These are phyloP conservation scores for Metschnikowia drakensbergensis DNA, from an alignment of 805 yeast genomes.

Conservation along the genomic window DNA sequence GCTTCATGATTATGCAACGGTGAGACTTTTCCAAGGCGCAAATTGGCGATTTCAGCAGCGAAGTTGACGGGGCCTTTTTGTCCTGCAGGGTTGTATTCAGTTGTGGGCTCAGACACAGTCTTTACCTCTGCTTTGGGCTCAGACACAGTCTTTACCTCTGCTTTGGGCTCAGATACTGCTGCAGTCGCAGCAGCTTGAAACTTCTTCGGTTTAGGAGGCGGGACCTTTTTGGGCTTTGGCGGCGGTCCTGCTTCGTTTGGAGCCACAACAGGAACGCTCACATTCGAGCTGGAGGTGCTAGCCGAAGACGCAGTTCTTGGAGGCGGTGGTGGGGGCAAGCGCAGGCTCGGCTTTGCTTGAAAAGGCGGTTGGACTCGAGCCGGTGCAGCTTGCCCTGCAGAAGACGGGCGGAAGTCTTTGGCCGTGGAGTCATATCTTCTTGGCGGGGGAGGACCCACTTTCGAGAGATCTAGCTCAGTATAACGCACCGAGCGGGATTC, in stretches of 20 bases:
- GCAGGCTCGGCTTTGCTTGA: neutral
- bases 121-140: neutral
- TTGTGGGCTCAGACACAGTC: slow-evolving; percentile 1
- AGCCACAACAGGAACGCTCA: neutral
- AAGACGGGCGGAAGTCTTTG: neutral
- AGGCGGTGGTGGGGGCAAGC: slow-evolving; percentile 8
- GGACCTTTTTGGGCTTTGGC: slow-evolving; percentile 25
- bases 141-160: neutral
- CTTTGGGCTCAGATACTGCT: neutral
- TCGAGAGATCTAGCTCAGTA: slow-evolving; percentile 33
- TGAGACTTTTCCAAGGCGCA: slow-evolving; percentile 3
- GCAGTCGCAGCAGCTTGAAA: slow-evolving; percentile 7
- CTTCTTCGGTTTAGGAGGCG: slow-evolving; percentile 44
- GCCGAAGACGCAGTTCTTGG: slow-evolving; percentile 7
- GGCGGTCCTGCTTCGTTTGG: neutral
- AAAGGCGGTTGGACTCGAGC: neutral
- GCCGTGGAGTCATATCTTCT: slow-evolving; percentile 11
- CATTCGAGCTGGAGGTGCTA: neutral
- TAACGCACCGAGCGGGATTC: slow-evolving; percentile 13
- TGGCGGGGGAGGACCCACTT: slow-evolving; percentile 48
- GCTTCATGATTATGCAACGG: neutral
- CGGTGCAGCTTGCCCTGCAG: neutral
- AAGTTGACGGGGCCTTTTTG: slow-evolving; percentile 18
- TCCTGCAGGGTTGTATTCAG: neutral
- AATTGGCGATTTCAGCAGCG: slow-evolving; percentile 27